Evolutionary conservation across 2,329 filamentous ascomycete genomes (phyloP).

Genomic region (Cordyceps cateniannulata): DNA sequence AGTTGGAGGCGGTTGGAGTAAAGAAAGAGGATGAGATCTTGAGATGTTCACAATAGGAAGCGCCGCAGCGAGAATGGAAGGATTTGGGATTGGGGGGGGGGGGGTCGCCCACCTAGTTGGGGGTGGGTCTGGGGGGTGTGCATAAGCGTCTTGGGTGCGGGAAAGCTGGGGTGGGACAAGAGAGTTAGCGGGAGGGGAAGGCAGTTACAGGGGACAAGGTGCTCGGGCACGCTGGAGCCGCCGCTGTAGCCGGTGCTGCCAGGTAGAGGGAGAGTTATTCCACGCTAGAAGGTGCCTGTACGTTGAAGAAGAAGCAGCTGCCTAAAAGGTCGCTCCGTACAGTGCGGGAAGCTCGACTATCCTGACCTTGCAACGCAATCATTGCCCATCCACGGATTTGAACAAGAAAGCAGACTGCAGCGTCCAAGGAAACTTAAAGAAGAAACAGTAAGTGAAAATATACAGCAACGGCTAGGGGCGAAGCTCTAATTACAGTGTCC

Average conservation of each 20-base stretch:
- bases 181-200: not conserved
- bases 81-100: slow-evolving; percentile 2
- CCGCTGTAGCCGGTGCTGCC: not conserved
- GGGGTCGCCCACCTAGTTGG: not conserved
- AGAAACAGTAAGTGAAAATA: too few relatives aligned
- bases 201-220: not conserved
- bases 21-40: not conserved
- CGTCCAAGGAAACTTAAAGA: too few relatives aligned
- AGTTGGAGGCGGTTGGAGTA: not conserved
- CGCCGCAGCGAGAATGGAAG: slow-evolving; percentile 1
- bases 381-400: too few relatives aligned
- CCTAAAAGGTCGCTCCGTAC: not conserved
- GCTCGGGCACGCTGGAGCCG: not conserved
- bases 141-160: not conserved
- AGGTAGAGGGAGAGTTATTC: not conserved
- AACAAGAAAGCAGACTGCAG: too few relatives aligned
- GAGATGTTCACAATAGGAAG: slow-evolving; percentile 8
- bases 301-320: not conserved
- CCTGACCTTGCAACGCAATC: too few relatives aligned
- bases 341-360: not conserved
- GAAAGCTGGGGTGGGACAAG: not conserved
- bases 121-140: not conserved
- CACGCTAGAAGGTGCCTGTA: not conserved
- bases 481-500: too few relatives aligned
- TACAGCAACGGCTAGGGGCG: too few relatives aligned